Conservation (phyloP, 352 stramenopile species). For the Globisporangium spiculum region DNA sequence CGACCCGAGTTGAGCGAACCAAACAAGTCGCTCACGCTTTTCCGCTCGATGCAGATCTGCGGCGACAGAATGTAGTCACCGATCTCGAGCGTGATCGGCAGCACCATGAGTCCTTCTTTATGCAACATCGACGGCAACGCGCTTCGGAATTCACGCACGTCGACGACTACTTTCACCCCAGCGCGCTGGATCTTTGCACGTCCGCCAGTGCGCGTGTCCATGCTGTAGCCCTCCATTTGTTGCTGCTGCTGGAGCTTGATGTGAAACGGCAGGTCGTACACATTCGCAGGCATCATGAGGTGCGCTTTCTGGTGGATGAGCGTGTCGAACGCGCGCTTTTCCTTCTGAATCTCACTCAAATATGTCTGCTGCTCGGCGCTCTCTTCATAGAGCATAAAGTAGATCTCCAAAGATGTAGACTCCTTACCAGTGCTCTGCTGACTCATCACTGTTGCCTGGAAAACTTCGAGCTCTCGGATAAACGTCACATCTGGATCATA, state of each 20-base stretch:
- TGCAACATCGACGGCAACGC: conserved; percentile 96
- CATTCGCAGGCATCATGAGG: conserved; percentile 87
- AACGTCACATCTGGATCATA: conserved; percentile 96
- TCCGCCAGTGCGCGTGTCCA: conserved; percentile 74
- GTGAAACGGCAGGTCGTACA: conserved; percentile 79
- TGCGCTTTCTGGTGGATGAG: conserved; percentile 95
- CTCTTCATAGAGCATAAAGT: conserved; percentile 96
- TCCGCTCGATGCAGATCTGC: conserved; percentile 97
- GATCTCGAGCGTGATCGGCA: conserved; percentile 95
- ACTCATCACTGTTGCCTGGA: conserved; percentile 57
- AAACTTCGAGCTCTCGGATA: conserved; percentile 94
- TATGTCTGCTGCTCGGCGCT: conserved; percentile 96
- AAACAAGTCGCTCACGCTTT: conserved; percentile 95
- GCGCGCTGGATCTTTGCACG: conserved; percentile 39
- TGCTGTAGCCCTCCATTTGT: conserved; percentile 67
- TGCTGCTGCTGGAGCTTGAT: conserved; percentile 62
- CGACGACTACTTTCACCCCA: conserved; percentile 87
- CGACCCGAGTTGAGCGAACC: conserved; percentile 94
- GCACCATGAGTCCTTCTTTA: conserved; percentile 89
- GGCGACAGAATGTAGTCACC: conserved; percentile 98
- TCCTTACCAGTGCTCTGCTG: neutral
- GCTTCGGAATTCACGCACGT: conserved; percentile 97
- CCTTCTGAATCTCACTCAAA: conserved; percentile 91
- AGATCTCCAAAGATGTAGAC: conserved; percentile 70
- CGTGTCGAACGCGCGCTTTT: conserved; percentile 95